Evolutionary conservation across 805 yeast genomes (phyloP), one percentile per base, ranked within the genome.

Genomic region (Hanseniaspora mollemarum): DNA sequence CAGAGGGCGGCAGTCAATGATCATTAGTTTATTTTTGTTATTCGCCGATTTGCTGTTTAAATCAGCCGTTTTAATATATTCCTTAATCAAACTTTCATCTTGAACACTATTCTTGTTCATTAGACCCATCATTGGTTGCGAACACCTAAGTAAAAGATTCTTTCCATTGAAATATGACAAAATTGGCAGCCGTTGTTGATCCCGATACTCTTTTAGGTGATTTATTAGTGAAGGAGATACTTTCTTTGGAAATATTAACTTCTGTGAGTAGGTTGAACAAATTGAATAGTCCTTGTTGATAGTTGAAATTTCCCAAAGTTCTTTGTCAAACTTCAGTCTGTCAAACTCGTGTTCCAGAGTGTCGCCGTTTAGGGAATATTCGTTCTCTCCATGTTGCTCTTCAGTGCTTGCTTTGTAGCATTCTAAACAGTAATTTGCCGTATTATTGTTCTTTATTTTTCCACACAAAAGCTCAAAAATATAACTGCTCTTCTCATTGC

Each of bases 121-220:
- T 16, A 92, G 59, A 0, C 98, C 97, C 0, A 88, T 88, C 56
- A 90, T 66, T 0, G 98, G 98, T 67, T 92, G 98, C 2, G 96
- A 73, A 58, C 95, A 85, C 53, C 98, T 71, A 0, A 92, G 80
- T 16, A 92, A 87, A 1, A 92, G 80, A 1, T 81, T 79, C 57
- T 78, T 86, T 40, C 72, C 67, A 62, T 87, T 84, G 59, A 75
- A 81, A 64, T 87, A 92, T 1, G 88, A 76, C 38, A 92, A 66
- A 0, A 80, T 82, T 0, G 97, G 97, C 4, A 92, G 75, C 55
- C 98, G 69, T 53, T 75, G 77, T 61, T 90, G 88, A 0, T 96
- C 87, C 40, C 98, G 69, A 62, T 77, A 92, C 58, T 82, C 83
- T 4, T 83, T 80, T 0, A 96, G 94, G 62, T 92, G 90, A 46